Evolutionary conservation across 768 basidiomycete species (phyloP), one percentile per base, ranked within the genome.

Genomic region (Kwoniella mangroviensis): DNA sequence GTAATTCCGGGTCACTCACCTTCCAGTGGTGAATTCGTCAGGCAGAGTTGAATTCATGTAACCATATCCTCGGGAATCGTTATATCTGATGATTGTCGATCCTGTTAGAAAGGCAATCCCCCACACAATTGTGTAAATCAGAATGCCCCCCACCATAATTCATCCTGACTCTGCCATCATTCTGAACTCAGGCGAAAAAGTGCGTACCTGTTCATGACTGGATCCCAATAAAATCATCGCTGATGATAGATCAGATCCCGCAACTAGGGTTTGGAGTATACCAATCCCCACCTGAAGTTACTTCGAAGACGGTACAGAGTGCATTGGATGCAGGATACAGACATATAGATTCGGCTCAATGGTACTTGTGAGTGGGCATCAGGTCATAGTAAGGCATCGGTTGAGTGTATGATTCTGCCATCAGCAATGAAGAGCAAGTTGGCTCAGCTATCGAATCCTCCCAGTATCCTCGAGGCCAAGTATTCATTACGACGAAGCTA

Each of bases 211-310:
- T 10, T 42, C 53, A 54, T 34, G 10, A 9, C 1, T 56, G 55
- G 22, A 56, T 59, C 34, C 60, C 19, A 17, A 21, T 11, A 19
- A 53, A 6, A 22, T 1, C 21, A 24, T 11, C 53, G 13, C 40
- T 64, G 24, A 40, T 41, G 6, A 4, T 54, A 24, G 19, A 19
- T 43, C 52, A 73, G 68, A 77, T 84, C 40, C 83, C 83, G 1
- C 73, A 76, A 53, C 69, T 84, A 5, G 83, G 83, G 4, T 83
- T 83, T 57, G 83, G 83, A n/a, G 82, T 83, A 13, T 84, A 82
- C 70, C 78, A 74, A 45, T 76, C 73, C 11, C 73, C 74, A 19
- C 75, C 79, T 28, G 78, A 75, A 49, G 65, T 77, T 15, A 69
- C 73, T 21, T 63, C 71, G 5, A 56, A 67, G 28, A 73, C 74